Conservation (phyloP, 2,329 filamentous ascomycete genomes). For the Monilinia vaccinii-corymbosi region DNA sequence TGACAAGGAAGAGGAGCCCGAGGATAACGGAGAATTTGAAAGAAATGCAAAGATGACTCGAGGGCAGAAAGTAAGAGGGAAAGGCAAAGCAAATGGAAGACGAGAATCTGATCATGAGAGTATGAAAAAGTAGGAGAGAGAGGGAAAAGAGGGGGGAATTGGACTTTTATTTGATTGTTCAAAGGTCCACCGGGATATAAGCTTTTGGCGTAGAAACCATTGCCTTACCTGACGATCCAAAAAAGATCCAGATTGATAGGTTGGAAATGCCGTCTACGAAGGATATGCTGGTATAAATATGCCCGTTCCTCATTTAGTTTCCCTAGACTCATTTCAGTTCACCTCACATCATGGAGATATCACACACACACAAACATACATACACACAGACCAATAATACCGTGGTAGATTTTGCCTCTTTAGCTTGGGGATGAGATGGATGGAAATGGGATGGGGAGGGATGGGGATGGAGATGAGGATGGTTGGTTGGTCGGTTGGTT, state of each 20-base stretch:
- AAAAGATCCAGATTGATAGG: conserved; percentile 9
- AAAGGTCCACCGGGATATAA: conserved; percentile 6
- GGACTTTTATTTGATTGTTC: conserved; percentile 16
- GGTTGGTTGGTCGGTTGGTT: no score
- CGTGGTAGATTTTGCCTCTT: neutral
- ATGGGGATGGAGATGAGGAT: no score
- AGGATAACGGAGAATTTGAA: neutral
- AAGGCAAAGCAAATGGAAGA: neutral
- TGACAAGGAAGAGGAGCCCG: neutral
- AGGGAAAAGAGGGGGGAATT: conserved; percentile 7
- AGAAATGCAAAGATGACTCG: neutral
- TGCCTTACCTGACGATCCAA: conserved; percentile 5
- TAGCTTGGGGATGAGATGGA: neutral
- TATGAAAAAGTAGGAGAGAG: neutral
- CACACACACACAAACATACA: neutral
- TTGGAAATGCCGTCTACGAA: neutral
- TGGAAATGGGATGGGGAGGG: neutral
- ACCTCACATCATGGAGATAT: conserved; percentile 3
- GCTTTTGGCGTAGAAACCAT: neutral
- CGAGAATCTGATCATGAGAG: neutral
- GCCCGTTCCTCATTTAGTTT: conserved; percentile 1
- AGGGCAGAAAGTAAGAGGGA: conserved; percentile 8
- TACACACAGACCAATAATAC: conserved; percentile 6
- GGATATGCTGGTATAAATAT: neutral
- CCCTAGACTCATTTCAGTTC: conserved; percentile 8